A percentile compares a stretch with the other conserved stretches of the same genome.
Evolutionary conservation across 306 rosid species (phyloP).

Genomic region (Casuarina equisetifolia): DNA sequence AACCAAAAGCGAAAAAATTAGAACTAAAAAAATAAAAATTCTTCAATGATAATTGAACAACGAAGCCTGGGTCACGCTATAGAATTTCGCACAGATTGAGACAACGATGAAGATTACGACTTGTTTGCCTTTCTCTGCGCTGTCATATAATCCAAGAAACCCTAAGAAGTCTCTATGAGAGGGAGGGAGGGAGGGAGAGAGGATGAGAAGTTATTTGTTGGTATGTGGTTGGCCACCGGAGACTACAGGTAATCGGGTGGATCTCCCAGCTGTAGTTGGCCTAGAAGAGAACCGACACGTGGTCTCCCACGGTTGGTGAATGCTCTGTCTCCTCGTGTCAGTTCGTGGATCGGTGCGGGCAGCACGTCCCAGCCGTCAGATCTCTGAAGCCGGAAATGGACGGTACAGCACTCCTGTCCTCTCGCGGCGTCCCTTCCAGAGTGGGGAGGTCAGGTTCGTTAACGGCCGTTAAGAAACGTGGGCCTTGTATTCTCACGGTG

Average conservation of each 20-base stretch:
- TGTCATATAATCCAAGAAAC: conserved; percentile 19
- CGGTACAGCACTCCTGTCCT: conserved; percentile 14
- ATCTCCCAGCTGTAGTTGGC: conserved; percentile 29
- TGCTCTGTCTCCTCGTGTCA: background rate
- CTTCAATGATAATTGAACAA: background rate
- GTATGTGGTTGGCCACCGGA: conserved; percentile 46
- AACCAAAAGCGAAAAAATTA: background rate
- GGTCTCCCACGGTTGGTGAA: conserved; percentile 24
- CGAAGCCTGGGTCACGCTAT: background rate
- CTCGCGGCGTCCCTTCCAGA: conserved; percentile 17
- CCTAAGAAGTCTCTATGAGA: conserved; percentile 21
- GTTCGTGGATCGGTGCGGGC: conserved; percentile 25
- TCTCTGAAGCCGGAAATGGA: conserved; percentile 11
- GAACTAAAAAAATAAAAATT: background rate
- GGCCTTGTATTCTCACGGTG: background rate
- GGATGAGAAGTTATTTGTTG: conserved; percentile 22
- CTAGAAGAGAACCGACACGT: conserved; percentile 35
- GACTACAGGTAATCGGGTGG: conserved; percentile 44
- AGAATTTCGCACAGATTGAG: conserved; percentile 21
- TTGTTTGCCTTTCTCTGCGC: background rate
- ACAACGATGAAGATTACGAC: conserved; percentile 13
- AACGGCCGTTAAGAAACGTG: background rate
- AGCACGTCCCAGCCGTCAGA: conserved; percentile 50
- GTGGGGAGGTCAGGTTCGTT: conserved; percentile 20
- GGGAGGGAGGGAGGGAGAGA: conserved; percentile 6